Percentiles rank a stretch among this genome's conserved stretches.
Evolutionary conservation across 2,329 filamentous ascomycete species (phyloP).

Genomic region (Aspergillus sp.): DNA sequence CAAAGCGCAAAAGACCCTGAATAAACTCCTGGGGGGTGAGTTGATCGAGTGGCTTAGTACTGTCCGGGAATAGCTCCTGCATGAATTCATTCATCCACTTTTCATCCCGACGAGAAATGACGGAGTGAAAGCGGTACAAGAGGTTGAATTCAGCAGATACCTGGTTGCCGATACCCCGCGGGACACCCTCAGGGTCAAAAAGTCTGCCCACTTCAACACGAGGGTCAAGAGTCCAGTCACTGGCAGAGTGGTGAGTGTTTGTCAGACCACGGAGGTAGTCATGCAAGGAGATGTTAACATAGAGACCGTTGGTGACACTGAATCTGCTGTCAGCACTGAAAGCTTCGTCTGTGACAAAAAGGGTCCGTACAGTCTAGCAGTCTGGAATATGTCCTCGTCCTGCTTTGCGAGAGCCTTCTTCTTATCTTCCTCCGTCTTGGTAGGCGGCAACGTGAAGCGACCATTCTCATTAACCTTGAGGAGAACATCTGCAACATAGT

Average conservation of each 20-base stretch:
- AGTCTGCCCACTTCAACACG: conserved; percentile 1
- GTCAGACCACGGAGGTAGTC: conserved; percentile 26
- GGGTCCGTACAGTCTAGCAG: conserved; percentile 17
- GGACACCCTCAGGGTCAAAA: conserved; percentile 19
- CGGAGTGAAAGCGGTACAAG: conserved; percentile 45
- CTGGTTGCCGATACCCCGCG: conserved; percentile 43
- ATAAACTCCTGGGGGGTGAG: conserved; percentile 22
- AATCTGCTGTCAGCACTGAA: not conserved
- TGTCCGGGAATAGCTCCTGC: conserved; percentile 14
- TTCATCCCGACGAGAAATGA: conserved; percentile 38
- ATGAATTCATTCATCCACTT: conserved; percentile 38
- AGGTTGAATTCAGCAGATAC: conserved; percentile 48
- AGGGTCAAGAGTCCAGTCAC: conserved; percentile 6
- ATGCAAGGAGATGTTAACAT: conserved; percentile 29
- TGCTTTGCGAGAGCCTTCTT: conserved; percentile 31
- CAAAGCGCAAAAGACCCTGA: conserved; percentile 50
- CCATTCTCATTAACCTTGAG: conserved; percentile 37
- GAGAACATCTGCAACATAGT: conserved; percentile 32
- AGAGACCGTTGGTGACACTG: conserved; percentile 22
- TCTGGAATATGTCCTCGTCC: conserved; percentile 30
- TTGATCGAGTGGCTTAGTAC: conserved; percentile 11
- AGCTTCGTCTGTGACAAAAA: not conserved
- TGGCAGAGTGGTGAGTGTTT: conserved; percentile 8
- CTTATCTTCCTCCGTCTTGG: conserved; percentile 13
- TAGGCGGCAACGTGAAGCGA: conserved; percentile 14